Evolutionary conservation across 2,329 filamentous ascomycete genomes (phyloP), one percentile per base, ranked within the genome.

Genomic region (Colletotrichum chlorophyti): DNA sequence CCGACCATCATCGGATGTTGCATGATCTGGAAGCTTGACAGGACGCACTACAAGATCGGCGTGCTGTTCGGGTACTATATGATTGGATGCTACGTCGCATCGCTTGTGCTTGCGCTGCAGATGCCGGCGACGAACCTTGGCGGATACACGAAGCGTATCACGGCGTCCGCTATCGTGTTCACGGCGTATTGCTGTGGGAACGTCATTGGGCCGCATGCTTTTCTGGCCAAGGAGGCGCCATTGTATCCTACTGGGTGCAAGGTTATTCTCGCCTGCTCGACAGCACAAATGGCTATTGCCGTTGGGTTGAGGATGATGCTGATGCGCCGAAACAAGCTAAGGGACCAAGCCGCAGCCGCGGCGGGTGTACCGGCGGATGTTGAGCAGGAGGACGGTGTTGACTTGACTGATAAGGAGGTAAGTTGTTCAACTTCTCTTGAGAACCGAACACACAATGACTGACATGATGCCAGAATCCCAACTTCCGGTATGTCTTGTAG

Each of bases 21-120:
- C 29, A 67, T 85, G 3, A 73, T 85, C 40, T 85, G 82, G 81
- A 74, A 81, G 62, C 65, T 85, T 26, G 67, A 54, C 63, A 73
- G 49, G 60, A 69, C 46, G 48, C 65, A 64, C 11, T 73, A 79
- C 62, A 71, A 77, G 59, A 71, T 76, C 24, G 82, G 81, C 1
- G 72, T 82, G 0, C 69, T 85, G 0, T 73, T 81, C 21, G 80
- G 78, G 0, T 83, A 83, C 63, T 85, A 84, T 61, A 78, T 84
- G 24, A 62, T 73, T 7, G 73, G 80, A 0, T 69, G 75, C 1
- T 84, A 76, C 49, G 83, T 85, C 2, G 74, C 76, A 0, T 79
- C 79, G 1, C 68, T 85, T 7, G 81, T 84, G 0, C 70, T 85
- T 1, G 80, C 81, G 0, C 71, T 85, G 27, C 83, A 82, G 60